Evolutionary conservation across 345 rosid species (phyloP).

Genomic region (Eucalyptus victrix): DNA sequence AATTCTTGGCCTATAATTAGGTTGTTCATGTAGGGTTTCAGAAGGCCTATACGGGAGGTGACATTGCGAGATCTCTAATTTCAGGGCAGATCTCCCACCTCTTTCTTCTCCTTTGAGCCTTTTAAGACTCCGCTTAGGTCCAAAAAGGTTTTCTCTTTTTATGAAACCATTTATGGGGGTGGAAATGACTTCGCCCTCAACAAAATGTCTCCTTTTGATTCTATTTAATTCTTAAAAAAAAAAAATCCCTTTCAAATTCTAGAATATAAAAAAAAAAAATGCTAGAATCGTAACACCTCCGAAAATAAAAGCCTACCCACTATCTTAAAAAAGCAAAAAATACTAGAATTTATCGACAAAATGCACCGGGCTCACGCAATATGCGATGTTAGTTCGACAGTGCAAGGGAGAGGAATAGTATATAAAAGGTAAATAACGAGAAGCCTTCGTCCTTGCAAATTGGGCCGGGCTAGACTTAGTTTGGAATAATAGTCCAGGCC

Average conservation of each 20-base stretch:
- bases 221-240: background rate
- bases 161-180: background rate
- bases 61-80: too few relatives aligned
- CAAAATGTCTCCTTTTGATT: background rate
- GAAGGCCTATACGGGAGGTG: too few relatives aligned
- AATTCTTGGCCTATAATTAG: fast-evolving
- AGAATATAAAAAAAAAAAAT: too few relatives aligned
- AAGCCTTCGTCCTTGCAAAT: background rate
- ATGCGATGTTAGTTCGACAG: background rate
- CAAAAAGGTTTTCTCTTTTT: background rate
- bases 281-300: too few relatives aligned
- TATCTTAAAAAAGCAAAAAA: background rate
- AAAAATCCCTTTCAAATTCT: background rate
- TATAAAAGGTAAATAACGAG: background rate
- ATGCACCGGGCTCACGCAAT: background rate
- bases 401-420: background rate
- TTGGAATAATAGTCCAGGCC: background rate
- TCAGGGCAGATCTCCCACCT: fast-evolving
- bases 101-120: too few relatives aligned
- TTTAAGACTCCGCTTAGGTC: fast-evolving
- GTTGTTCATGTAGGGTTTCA: too few relatives aligned
- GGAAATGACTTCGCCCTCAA: background rate
- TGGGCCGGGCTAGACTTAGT: background rate
- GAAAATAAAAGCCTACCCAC: background rate
- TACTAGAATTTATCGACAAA: background rate